Evolutionary conservation across 2,329 filamentous ascomycete genomes (phyloP).

Genomic region (Fusarium sp.): DNA sequence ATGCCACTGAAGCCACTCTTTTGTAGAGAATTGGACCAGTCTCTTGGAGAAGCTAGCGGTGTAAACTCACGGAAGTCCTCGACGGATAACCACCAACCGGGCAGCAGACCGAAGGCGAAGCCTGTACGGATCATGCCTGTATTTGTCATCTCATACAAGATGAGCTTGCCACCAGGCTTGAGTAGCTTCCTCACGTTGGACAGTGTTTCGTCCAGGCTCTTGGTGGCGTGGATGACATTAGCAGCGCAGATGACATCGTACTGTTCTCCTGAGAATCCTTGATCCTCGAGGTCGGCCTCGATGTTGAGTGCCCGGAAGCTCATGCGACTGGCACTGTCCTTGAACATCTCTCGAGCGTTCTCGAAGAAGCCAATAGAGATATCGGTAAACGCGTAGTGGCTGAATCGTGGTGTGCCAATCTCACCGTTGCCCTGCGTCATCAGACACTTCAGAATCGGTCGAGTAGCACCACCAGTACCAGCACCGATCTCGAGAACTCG

Average conservation of each 20-base stretch:
- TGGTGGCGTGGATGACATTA: conserved; percentile 12
- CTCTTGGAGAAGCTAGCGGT: conserved; percentile 5
- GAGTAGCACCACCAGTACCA: conserved; percentile 1
- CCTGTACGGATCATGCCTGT: conserved; percentile 5
- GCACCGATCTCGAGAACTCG: background rate
- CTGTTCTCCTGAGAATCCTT: conserved; percentile 9
- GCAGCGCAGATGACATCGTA: conserved; percentile 11
- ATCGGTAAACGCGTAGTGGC: conserved; percentile 9
- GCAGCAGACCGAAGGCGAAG: conserved; percentile 3
- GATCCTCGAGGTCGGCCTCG: background rate
- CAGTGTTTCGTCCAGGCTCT: conserved; percentile 5
- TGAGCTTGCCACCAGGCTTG: conserved; percentile 12
- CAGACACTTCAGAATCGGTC: conserved; percentile 3
- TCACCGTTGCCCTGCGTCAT: background rate
- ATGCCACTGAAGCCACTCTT: conserved; percentile 10
- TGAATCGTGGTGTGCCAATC: background rate
- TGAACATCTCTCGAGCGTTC: conserved; percentile 10
- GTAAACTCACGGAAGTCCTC: conserved; percentile 6
- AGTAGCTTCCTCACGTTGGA: conserved; percentile 1
- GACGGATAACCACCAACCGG: conserved; percentile 6
- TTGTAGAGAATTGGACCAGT: conserved; percentile 1
- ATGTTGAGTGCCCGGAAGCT: conserved; percentile 12
- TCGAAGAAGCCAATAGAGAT: conserved; percentile 8
- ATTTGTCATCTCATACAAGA: conserved; percentile 12
- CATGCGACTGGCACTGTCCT: background rate